Evolutionary conservation across 352 stramenopile genomes (phyloP).

Genomic region (Elongisporangium prolatum): DNA sequence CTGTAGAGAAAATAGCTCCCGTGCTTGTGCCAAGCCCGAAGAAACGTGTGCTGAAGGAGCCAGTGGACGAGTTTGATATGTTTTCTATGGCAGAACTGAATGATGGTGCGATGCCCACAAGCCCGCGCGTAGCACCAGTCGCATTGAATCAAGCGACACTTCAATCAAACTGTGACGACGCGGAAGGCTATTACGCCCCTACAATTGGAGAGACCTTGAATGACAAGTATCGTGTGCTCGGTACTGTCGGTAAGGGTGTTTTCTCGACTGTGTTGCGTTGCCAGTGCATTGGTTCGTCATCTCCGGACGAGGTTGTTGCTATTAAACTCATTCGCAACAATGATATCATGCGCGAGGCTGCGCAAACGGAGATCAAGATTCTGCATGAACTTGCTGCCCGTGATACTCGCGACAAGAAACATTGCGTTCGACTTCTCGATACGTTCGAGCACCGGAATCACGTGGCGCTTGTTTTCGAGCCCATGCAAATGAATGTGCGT

Average conservation of each 20-base stretch:
- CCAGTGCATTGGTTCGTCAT: conserved; percentile 27
- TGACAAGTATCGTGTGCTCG: conserved; percentile 91
- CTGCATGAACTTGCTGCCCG: conserved; percentile 68
- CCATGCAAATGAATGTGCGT: conserved; percentile 96
- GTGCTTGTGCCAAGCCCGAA: conserved; percentile 6
- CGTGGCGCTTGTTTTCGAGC: conserved; percentile 96
- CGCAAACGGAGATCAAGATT: conserved; percentile 79
- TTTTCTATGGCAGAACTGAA: conserved; percentile 75
- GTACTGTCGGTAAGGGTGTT: conserved; percentile 94
- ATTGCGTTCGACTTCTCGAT: conserved; percentile 82
- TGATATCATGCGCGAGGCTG: conserved; percentile 97
- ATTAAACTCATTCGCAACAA: conserved; percentile 95
- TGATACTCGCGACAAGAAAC: conserved; percentile 76
- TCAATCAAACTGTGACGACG: conserved; percentile 94
- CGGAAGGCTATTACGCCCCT: conserved; percentile 97
- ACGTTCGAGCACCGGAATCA: conserved; percentile 93
- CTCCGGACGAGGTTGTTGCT: conserved; percentile 39
- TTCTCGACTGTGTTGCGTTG: conserved; percentile 98
- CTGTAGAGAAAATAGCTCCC: conserved; percentile 2
- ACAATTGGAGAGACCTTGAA: conserved; percentile 93
- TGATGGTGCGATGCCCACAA: conserved; percentile 30
- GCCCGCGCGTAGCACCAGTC: conserved; percentile 21
- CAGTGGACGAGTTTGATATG: conserved; percentile 84
- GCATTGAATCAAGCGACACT: conserved; percentile 36
- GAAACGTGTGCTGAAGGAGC: conserved; percentile 6